phyloP scores from a whole-genome alignment of 495 filamentous ascomycete species.

The Trypethelium eluteriae region DNA sequence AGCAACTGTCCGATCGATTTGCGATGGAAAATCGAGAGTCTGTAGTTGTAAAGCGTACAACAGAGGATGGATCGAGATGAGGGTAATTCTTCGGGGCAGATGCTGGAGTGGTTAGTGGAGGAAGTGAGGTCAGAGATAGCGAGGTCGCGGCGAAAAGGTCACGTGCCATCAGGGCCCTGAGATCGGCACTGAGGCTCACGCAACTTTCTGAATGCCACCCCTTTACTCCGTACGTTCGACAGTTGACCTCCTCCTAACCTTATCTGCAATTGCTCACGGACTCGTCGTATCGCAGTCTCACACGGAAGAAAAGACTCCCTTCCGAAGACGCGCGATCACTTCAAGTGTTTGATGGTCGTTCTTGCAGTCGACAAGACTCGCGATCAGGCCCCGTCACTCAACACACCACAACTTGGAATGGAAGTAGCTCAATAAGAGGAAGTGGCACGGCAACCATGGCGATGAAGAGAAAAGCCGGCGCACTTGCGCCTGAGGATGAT shows the following conservation, averaged over 20 bases:
- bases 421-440: not conserved
- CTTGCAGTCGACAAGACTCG: not conserved
- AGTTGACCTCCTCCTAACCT: too few relatives aligned
- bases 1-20: not conserved
- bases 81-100: not conserved
- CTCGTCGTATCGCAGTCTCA: too few relatives aligned
- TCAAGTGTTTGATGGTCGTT: not conserved
- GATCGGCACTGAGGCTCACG: too few relatives aligned
- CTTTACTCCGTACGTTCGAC: too few relatives aligned
- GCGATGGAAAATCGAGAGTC: not conserved
- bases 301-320: too few relatives aligned
- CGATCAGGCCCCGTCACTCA: not conserved
- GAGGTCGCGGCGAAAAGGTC: not conserved
- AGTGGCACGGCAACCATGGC: slow-evolving; percentile 20
- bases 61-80: not conserved
- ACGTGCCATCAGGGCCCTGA: not conserved
- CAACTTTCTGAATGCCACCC: too few relatives aligned
- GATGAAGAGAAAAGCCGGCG: slow-evolving; percentile 21
- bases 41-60: not conserved
- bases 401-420: not conserved
- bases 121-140: slow-evolving; percentile 3
- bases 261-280: too few relatives aligned
- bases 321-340: not conserved
- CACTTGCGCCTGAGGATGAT: slow-evolving; percentile 28
- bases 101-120: not conserved